Percentiles rank a stretch among this genome's conserved stretches.
phyloP scores from a whole-genome alignment of 306 rosid species.

The Coriaria nepalensis region DNA sequence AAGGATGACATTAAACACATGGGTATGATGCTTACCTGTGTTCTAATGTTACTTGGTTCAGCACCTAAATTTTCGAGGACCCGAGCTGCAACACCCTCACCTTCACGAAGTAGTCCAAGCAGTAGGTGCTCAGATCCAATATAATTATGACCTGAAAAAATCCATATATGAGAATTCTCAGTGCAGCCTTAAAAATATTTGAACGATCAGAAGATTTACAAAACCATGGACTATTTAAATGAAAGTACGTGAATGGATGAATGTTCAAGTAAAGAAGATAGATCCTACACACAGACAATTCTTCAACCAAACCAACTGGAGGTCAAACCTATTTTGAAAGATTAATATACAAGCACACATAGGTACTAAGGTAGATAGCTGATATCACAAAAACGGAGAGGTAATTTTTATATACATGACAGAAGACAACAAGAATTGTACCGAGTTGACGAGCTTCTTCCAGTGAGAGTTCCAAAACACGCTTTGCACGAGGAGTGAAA shows the following conservation, averaged over 20 bases:
- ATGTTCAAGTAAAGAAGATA: too few relatives aligned
- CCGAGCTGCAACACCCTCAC: constrained; percentile 97
- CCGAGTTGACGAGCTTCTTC: constrained; percentile 99
- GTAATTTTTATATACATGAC: too few relatives aligned
- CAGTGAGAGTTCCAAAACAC: constrained; percentile 88
- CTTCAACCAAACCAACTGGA: too few relatives aligned
- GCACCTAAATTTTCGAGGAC: constrained; percentile 94
- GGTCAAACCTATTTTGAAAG: too few relatives aligned
- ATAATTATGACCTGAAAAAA: constrained; percentile 68
- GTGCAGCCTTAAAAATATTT: background rate
- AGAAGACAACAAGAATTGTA: constrained; percentile 13
- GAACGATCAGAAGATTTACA: too few relatives aligned
- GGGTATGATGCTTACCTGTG: constrained; percentile 52
- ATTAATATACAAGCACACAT: too few relatives aligned
- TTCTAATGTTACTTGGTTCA: constrained; percentile 82
- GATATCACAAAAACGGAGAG: background rate
- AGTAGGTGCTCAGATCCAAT: constrained; percentile 98
- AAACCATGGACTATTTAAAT: too few relatives aligned
- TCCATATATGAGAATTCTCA: constrained; percentile 5
- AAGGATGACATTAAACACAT: background rate
- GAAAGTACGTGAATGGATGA: too few relatives aligned
- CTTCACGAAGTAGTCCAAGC: constrained; percentile 91
- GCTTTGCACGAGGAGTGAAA: constrained; percentile 96
- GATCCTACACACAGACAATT: too few relatives aligned
- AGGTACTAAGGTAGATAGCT: too few relatives aligned